Conservation (phyloP, 129 eudicot species). For the Flaveria linearis region DNA sequence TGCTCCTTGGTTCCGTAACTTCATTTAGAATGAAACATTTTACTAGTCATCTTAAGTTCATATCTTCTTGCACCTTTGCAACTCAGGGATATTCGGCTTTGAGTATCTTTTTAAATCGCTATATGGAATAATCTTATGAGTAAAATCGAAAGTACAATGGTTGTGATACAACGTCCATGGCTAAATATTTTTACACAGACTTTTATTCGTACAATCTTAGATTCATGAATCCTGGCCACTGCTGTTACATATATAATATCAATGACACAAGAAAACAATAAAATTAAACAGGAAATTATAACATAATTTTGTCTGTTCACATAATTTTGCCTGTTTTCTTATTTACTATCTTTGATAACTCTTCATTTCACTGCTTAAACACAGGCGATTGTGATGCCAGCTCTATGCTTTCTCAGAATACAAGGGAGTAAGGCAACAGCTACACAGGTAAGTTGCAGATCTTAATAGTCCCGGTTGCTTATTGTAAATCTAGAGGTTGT, state of each 20-base stretch:
- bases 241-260: background rate
- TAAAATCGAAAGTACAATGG: too few relatives aligned
- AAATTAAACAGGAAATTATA: background rate
- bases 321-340: background rate
- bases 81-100: too few relatives aligned
- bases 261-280: background rate
- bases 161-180: background rate
- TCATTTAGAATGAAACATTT: too few relatives aligned
- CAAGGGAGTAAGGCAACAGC: slow-evolving; percentile 63
- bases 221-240: background rate
- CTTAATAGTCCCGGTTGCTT: background rate
- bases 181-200: background rate
- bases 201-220: background rate
- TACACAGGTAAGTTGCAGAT: slow-evolving; percentile 55
- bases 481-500: background rate
- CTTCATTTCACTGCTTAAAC: background rate
- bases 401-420: slow-evolving; percentile 68
- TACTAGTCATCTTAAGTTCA: too few relatives aligned
- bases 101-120: too few relatives aligned
- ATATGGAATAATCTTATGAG: too few relatives aligned
- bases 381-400: slow-evolving; percentile 83
- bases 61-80: too few relatives aligned
- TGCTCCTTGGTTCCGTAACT: too few relatives aligned
- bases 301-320: background rate
- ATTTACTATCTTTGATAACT: background rate